Evolutionary conservation across 345 rosid species (phyloP).

Genomic region (Gynandropsis gynandra): DNA sequence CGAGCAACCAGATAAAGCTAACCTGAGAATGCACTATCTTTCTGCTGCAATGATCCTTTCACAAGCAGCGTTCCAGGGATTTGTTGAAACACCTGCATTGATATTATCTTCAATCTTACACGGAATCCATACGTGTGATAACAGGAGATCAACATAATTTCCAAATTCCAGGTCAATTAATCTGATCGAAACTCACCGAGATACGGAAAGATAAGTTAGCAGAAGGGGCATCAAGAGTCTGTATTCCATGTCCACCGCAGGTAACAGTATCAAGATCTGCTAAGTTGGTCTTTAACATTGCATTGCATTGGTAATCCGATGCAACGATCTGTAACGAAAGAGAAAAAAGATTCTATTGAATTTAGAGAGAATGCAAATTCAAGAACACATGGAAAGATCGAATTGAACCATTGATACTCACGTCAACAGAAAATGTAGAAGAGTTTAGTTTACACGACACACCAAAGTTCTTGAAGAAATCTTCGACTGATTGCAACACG

Average conservation of each 20-base stretch:
- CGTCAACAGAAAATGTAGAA: constrained; percentile 53
- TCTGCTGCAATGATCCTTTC: constrained; percentile 60
- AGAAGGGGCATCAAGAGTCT: constrained; percentile 21
- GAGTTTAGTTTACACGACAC: constrained; percentile 61
- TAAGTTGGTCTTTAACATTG: constrained; percentile 34
- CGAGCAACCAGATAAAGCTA: constrained; percentile 1
- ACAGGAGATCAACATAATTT: not conserved
- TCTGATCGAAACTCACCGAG: constrained; percentile 35
- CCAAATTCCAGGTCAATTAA: constrained; percentile 2
- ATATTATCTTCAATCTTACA: constrained; percentile 6
- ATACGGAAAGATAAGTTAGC: constrained; percentile 40
- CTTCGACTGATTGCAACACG: constrained; percentile 58
- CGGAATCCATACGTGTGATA: not conserved
- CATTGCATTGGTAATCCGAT: constrained; percentile 45
- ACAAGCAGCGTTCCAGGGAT: constrained; percentile 75
- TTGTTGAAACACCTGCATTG: constrained; percentile 67
- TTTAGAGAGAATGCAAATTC: constrained; percentile 22
- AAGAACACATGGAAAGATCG: constrained; percentile 9
- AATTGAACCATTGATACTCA: constrained; percentile 31
- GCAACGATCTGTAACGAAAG: constrained; percentile 41
- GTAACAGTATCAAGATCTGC: constrained; percentile 23
- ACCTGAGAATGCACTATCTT: constrained; percentile 53
- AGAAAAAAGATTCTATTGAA: constrained; percentile 20
- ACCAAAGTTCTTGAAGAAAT: constrained; percentile 45
- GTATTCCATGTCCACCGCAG: constrained; percentile 19